These are phyloP conservation scores for Myxozyma monticola DNA, from an alignment of 805 yeast genomes.

Conservation along the genomic window DNA sequence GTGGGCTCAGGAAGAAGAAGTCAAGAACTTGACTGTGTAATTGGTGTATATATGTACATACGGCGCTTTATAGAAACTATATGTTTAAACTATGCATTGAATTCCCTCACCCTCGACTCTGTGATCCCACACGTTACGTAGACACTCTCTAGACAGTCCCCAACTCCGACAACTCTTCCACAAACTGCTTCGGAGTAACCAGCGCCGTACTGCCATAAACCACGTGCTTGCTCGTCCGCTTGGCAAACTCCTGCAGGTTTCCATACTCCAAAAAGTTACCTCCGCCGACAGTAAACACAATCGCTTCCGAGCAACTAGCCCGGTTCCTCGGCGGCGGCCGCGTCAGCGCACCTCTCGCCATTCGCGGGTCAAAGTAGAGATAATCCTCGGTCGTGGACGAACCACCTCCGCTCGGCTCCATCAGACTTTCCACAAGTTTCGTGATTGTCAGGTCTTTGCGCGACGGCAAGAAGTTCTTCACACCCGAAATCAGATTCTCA, in stretches of 20 bases:
- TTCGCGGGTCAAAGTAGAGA: conserved; percentile 82
- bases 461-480: conserved; percentile 83
- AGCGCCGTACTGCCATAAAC: conserved; percentile 86
- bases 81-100: background rate
- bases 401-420: conserved; percentile 60
- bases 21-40: conserved; percentile 14
- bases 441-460: conserved; percentile 87
- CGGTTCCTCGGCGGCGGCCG: conserved; percentile 72
- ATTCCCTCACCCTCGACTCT: background rate
- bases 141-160: conserved; percentile 14
- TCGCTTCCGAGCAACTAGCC: conserved; percentile 50
- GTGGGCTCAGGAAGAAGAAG: conserved; percentile 28
- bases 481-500: conserved; percentile 82
- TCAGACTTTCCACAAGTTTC: conserved; percentile 82
- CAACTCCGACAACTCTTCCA: conserved; percentile 61
- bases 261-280: conserved; percentile 94
- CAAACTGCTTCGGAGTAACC: conserved; percentile 65
- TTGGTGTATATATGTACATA: conserved; percentile 1
- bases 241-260: conserved; percentile 58
- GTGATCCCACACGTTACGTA: too few relatives aligned
- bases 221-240: conserved; percentile 51
- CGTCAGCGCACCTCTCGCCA: conserved; percentile 83
- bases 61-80: background rate
- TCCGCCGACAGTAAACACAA: conserved; percentile 94
- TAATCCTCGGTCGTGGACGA: conserved; percentile 78